phyloP scores from a whole-genome alignment of 1,284 basidiomycete genomes.

The Paramarasmius palmivorus region DNA sequence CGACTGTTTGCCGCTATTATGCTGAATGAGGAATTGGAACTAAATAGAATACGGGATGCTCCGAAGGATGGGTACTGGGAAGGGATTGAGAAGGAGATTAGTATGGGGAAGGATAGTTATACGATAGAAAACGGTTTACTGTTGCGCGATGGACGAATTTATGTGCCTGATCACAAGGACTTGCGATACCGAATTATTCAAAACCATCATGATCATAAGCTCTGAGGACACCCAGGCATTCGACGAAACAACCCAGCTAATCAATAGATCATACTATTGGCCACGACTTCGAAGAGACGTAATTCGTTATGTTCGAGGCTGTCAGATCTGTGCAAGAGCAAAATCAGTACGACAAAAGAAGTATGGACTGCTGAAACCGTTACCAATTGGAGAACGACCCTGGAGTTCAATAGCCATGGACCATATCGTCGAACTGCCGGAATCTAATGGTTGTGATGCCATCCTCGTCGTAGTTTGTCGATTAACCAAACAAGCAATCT shows the following conservation, averaged over 20 bases:
- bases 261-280: slow-evolving; percentile 23
- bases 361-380: not conserved
- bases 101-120: too few species aligned
- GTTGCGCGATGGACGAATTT: not conserved
- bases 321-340: not conserved
- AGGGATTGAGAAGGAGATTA: not conserved
- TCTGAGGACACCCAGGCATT: slow-evolving; percentile 31
- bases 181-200: slow-evolving; percentile 6
- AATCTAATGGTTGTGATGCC: slow-evolving; percentile 25
- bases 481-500: too few species aligned
- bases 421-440: slow-evolving; percentile 27
- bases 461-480: slow-evolving; percentile 28
- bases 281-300: slow-evolving; percentile 5
- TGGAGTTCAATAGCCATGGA: slow-evolving; percentile 9
- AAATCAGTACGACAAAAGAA: not conserved
- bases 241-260: slow-evolving; percentile 24
- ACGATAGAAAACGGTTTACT: not conserved
- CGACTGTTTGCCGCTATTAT: not conserved
- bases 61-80: not conserved
- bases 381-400: not conserved
- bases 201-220: slow-evolving; percentile 6
- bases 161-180: not conserved
- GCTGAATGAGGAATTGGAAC: not conserved
- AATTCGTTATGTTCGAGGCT: not conserved
- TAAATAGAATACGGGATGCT: not conserved